Evolutionary conservation across 75 land plant genomes (phyloP).

Genomic region (Azolla pinnata): DNA sequence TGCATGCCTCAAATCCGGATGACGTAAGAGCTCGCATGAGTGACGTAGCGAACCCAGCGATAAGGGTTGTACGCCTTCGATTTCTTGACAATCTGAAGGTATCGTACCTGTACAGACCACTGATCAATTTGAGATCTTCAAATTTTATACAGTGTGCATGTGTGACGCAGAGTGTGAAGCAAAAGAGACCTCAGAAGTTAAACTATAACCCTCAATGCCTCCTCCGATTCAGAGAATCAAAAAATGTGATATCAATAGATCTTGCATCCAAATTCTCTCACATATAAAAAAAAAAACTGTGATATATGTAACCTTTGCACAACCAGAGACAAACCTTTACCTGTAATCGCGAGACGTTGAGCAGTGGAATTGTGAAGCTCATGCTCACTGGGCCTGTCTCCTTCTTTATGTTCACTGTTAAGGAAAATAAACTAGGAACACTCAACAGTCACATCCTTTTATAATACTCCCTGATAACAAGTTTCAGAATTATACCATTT

Average conservation of each 20-base stretch:
- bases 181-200: too few species aligned
- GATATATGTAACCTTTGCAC: too few species aligned
- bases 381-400: slow-evolving; percentile 94
- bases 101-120: slow-evolving; percentile 52
- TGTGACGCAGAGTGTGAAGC: too few species aligned
- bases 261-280: neutral
- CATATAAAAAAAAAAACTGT: too few species aligned
- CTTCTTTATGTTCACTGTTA: slow-evolving; percentile 70
- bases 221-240: too few species aligned
- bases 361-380: slow-evolving; percentile 92
- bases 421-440: neutral
- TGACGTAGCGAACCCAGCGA: slow-evolving; percentile 94
- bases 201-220: too few species aligned
- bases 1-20: slow-evolving; percentile 47
- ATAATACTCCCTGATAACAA: neutral
- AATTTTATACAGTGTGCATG: too few species aligned
- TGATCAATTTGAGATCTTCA: neutral
- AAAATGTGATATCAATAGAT: too few species aligned
- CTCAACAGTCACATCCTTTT: neutral
- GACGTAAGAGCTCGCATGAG: slow-evolving; percentile 88
- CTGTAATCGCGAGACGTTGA: slow-evolving; percentile 82
- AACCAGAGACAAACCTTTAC: too few species aligned
- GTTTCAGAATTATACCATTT: slow-evolving; percentile 41
- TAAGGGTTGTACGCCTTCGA: slow-evolving; percentile 80
- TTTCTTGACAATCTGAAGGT: slow-evolving; percentile 86